phyloP scores from a whole-genome alignment of 805 yeast genomes.

The Myxozyma sirexii region DNA sequence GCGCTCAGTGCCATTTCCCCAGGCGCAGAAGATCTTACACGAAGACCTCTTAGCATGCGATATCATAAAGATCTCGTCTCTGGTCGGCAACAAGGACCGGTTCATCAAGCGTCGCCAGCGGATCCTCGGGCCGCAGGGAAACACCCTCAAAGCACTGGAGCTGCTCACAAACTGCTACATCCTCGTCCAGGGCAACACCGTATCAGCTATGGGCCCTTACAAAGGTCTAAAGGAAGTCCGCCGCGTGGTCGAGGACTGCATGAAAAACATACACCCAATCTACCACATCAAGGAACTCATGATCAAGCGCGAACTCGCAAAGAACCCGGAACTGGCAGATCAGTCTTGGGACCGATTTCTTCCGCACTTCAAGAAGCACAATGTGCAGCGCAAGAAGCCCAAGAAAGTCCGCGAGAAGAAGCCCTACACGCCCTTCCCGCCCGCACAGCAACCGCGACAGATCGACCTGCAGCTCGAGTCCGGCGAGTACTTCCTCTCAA shows the following conservation, averaged over 20 bases:
- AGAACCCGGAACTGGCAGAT: conserved; percentile 90
- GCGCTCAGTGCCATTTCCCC: conserved; percentile 95
- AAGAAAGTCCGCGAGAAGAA: conserved; percentile 67
- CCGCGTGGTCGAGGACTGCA: conserved; percentile 95
- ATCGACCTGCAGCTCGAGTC: conserved; percentile 94
- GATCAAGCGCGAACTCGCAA: conserved; percentile 94
- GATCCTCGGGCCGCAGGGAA: conserved; percentile 94
- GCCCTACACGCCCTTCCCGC: conserved; percentile 98
- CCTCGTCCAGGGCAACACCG: conserved; percentile 96
- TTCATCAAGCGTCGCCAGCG: conserved; percentile 95
- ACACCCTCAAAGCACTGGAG: conserved; percentile 93
- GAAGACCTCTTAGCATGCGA: conserved; percentile 90
- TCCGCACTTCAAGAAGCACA: conserved; percentile 95
- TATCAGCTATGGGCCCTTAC: conserved; percentile 94
- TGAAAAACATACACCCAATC: conserved; percentile 96
- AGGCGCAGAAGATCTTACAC: conserved; percentile 86
- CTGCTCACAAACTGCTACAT: conserved; percentile 93
- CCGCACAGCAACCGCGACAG: conserved; percentile 95
- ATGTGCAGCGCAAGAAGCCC: conserved; percentile 91
- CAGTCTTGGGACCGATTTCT: conserved; percentile 97
- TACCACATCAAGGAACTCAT: conserved; percentile 95
- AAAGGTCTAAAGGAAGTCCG: conserved; percentile 90
- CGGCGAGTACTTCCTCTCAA: conserved; percentile 95
- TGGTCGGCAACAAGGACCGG: conserved; percentile 87
- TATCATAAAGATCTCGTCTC: conserved; percentile 89